phyloP scores from a whole-genome alignment of 331 rosid species.

The Arachis monticola region DNA sequence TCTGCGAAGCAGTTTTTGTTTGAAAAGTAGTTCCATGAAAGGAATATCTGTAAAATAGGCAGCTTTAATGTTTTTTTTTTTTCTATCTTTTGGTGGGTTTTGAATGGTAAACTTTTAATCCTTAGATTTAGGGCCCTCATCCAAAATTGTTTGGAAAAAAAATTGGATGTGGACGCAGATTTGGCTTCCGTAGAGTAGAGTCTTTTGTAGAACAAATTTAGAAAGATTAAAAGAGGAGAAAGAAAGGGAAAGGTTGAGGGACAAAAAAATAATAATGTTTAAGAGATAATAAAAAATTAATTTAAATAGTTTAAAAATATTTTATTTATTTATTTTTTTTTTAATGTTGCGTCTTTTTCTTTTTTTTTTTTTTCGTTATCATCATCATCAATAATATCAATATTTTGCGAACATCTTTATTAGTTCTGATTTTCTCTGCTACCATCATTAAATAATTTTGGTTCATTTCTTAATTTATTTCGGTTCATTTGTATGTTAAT shows the following conservation, averaged over 20 bases:
- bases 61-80: constrained; percentile 41
- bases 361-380: too few relatives aligned
- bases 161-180: constrained; percentile 55
- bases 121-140: constrained; percentile 67
- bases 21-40: constrained; percentile 63
- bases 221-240: constrained; percentile 34
- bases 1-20: constrained; percentile 52
- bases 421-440: too few relatives aligned
- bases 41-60: constrained; percentile 72
- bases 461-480: too few relatives aligned
- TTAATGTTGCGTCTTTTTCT: too few relatives aligned
- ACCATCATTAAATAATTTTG: too few relatives aligned
- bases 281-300: too few relatives aligned
- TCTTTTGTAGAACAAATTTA: constrained; percentile 70
- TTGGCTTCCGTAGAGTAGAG: constrained; percentile 77
- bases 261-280: too few relatives aligned
- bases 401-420: too few relatives aligned
- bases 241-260: not conserved
- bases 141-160: constrained; percentile 63
- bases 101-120: constrained; percentile 56
- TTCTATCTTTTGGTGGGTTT: constrained; percentile 27
- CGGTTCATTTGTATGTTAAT: too few relatives aligned
- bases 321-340: too few relatives aligned
- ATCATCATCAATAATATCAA: too few relatives aligned
- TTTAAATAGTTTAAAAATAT: too few relatives aligned